A percentile compares a stretch with the other conserved stretches of the same genome.
Conservation (phyloP, 805 yeast genomes). For the Middelhovenomyces tepae region DNA sequence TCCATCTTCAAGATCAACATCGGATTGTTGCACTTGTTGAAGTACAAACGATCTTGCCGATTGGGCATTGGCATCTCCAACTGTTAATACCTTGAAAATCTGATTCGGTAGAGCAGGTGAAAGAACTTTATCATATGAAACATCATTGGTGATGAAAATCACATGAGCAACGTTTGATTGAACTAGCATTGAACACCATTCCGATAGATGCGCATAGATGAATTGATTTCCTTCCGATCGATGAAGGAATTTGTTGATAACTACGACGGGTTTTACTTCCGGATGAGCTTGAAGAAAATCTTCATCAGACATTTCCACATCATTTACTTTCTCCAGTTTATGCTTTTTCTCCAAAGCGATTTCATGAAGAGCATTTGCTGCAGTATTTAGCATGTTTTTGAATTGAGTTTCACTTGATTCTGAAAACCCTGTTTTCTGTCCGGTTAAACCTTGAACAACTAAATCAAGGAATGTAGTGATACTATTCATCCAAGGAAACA, state of each 20-base stretch:
- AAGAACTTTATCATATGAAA: constrained; percentile 61
- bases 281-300: constrained; percentile 81
- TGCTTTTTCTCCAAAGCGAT: constrained; percentile 35
- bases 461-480: constrained; percentile 73
- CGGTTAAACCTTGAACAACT: constrained; percentile 82
- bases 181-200: constrained; percentile 78
- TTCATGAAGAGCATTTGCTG: constrained; percentile 64
- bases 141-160: constrained; percentile 76
- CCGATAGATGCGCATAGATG: constrained; percentile 66
- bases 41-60: constrained; percentile 64
- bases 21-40: constrained; percentile 3
- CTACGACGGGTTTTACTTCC: constrained; percentile 75
- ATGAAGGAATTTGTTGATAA: constrained; percentile 63
- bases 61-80: constrained; percentile 71
- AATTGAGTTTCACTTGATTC: constrained; percentile 77
- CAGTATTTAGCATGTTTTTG: constrained; percentile 66
- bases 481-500: constrained; percentile 85
- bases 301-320: constrained; percentile 50
- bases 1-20: constrained; percentile 5
- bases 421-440: constrained; percentile 85
- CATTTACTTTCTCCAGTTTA: constrained; percentile 12
- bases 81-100: constrained; percentile 63
- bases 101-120: constrained; percentile 74
- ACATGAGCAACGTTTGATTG: constrained; percentile 83
- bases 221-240: constrained; percentile 55